Conservation (phyloP, 768 basidiomycete genomes). For the Mycena latifolia region DNA sequence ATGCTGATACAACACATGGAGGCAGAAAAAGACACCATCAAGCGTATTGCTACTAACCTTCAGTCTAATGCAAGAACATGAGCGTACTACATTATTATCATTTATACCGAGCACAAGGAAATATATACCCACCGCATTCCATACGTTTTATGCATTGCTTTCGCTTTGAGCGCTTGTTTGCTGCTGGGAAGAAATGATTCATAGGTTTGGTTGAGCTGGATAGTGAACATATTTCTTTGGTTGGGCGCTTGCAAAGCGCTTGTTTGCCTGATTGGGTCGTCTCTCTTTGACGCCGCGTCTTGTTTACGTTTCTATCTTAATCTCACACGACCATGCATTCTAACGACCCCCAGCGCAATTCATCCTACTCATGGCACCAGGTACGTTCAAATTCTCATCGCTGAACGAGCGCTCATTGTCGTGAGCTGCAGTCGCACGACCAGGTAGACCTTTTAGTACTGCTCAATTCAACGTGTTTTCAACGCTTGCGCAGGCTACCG, state of each 20-base stretch:
- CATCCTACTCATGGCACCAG: constrained; percentile 89
- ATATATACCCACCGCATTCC: constrained; percentile 28
- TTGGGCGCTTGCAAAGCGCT: no score
- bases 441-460: constrained; percentile 63
- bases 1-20: constrained; percentile 88
- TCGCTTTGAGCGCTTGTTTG: background rate
- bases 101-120: constrained; percentile 25
- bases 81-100: constrained; percentile 10
- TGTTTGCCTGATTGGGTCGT: constrained; percentile 8
- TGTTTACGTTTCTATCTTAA: background rate
- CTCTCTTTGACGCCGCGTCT: constrained; percentile 5
- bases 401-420: constrained; percentile 29
- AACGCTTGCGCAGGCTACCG: constrained; percentile 23
- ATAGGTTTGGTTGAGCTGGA: no score
- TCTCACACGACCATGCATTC: constrained; percentile 48
- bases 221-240: no score
- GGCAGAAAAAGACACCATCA: constrained; percentile 83
- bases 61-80: constrained; percentile 31
- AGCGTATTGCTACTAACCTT: constrained; percentile 71
- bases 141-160: background rate
- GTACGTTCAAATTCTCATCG: constrained; percentile 52
- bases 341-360: constrained; percentile 55
- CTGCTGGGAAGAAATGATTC: no score
- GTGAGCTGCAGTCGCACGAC: constrained; percentile 79
- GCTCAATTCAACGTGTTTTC: constrained; percentile 30